A percentile compares a stretch with the other conserved stretches of the same genome.
Evolutionary conservation across 2,329 filamentous ascomycete genomes (phyloP).

Genomic region (Sclerotinia subarctica): DNA sequence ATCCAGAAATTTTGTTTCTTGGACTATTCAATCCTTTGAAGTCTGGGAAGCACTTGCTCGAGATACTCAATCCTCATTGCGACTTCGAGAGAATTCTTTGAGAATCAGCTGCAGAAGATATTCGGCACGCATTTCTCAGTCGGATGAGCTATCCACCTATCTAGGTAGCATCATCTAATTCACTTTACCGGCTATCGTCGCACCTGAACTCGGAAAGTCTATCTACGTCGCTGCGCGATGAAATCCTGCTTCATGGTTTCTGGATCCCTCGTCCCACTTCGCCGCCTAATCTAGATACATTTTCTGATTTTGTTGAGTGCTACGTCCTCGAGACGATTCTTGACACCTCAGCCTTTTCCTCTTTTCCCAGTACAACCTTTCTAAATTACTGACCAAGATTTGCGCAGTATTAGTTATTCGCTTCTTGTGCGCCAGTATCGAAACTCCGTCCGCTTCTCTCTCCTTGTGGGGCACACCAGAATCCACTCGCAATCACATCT

Average conservation of each 20-base stretch:
- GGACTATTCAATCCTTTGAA: not conserved
- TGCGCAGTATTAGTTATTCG: not conserved
- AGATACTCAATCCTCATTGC: not conserved
- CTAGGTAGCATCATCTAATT: constrained; percentile 1
- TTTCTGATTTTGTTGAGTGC: not conserved
- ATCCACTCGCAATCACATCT: constrained; percentile 9
- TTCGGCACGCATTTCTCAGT: not conserved
- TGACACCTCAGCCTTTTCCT: not conserved
- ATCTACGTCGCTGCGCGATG: not conserved
- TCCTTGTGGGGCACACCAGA: constrained; percentile 5
- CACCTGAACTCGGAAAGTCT: not conserved
- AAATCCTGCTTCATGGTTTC: not conserved
- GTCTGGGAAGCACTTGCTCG: not conserved
- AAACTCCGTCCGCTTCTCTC: not conserved
- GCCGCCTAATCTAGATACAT: not conserved
- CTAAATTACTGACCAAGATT: not conserved
- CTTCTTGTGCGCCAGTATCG: constrained; percentile 13
- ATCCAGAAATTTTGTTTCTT: not conserved
- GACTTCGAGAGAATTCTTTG: not conserved
- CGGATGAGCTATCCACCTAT: not conserved
- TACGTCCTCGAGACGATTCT: not conserved
- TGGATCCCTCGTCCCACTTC: not conserved
- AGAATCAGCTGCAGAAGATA: not conserved
- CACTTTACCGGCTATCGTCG: not conserved
- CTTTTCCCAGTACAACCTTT: not conserved